Evolutionary conservation across 208 protist genomes (phyloP).

Genomic region (Leptomonas seymouri): DNA sequence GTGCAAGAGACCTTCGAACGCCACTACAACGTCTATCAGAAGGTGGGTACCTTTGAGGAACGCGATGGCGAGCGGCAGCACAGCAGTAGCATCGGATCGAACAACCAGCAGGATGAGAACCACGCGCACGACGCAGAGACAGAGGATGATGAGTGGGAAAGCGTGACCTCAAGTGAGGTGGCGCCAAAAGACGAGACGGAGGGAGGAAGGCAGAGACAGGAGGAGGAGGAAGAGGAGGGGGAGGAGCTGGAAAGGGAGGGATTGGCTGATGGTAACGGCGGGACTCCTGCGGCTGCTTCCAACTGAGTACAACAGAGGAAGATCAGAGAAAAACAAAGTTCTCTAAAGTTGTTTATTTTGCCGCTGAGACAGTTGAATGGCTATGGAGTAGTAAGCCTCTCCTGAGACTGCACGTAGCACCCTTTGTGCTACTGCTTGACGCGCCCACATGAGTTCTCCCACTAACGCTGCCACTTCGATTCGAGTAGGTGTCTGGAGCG

Average conservation of each 20-base stretch:
- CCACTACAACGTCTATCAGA: slow-evolving; percentile 38
- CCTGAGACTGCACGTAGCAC: too few relatives aligned
- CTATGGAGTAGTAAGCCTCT: too few relatives aligned
- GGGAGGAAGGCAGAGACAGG: not conserved
- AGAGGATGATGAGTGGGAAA: slow-evolving; percentile 21
- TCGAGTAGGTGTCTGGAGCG: too few relatives aligned
- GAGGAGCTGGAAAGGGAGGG: not conserved
- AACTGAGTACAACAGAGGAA: not conserved
- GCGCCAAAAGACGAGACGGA: not conserved
- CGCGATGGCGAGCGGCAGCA: not conserved
- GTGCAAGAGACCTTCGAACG: slow-evolving; percentile 38
- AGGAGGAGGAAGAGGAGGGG: not conserved
- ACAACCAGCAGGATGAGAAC: not conserved
- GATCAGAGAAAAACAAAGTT: not conserved
- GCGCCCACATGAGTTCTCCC: too few relatives aligned
- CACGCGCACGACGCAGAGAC: not conserved
- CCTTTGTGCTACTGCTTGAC: too few relatives aligned
- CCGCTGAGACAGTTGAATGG: too few relatives aligned
- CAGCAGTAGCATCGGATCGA: not conserved
- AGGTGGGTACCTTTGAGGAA: slow-evolving; percentile 15
- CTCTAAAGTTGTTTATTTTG: too few relatives aligned
- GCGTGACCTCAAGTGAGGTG: slow-evolving; percentile 7
- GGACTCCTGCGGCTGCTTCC: not conserved
- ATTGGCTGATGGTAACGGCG: not conserved
- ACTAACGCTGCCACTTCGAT: too few relatives aligned